Percentiles rank a stretch among this genome's conserved stretches.
Conservation (phyloP, 2,329 filamentous ascomycete genomes). For the Conoideocrella luteorostrata region DNA sequence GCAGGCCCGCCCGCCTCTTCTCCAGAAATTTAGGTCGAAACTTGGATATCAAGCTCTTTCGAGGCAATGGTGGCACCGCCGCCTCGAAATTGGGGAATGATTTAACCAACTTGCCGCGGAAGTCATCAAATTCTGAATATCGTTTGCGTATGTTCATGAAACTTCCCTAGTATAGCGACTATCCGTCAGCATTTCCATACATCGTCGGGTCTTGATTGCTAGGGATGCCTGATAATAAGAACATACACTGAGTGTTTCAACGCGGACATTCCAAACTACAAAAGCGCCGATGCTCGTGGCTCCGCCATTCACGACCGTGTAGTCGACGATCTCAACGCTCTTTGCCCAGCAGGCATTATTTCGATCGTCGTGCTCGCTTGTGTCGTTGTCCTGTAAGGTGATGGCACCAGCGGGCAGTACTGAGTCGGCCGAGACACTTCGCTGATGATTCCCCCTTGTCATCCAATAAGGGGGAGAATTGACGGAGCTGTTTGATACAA, state of each 20-base stretch:
- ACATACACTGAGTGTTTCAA: constrained; percentile 77
- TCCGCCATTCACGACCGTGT: constrained; percentile 51
- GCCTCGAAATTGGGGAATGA: constrained; percentile 80
- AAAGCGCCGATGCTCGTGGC: constrained; percentile 70
- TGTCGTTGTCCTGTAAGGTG: constrained; percentile 57
- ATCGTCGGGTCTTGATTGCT: no score
- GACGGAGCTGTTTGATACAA: constrained; percentile 22
- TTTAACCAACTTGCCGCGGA: constrained; percentile 64
- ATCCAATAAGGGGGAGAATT: constrained; percentile 41
- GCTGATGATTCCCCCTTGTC: constrained; percentile 26
- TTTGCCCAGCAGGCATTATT: constrained; percentile 59
- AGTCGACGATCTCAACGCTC: constrained; percentile 53
- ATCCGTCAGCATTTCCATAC: background rate
- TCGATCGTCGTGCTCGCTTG: constrained; percentile 40
- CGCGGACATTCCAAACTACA: constrained; percentile 86
- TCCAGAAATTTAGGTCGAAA: constrained; percentile 84
- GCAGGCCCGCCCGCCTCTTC: constrained; percentile 70
- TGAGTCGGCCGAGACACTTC: constrained; percentile 40
- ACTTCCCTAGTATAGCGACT: constrained; percentile 39
- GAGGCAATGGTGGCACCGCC: constrained; percentile 83
- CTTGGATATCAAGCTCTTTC: constrained; percentile 83
- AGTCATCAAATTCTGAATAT: constrained; percentile 89
- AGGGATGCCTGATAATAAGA: no score
- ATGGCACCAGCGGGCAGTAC: constrained; percentile 48
- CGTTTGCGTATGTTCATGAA: constrained; percentile 60